Evolutionary conservation across 495 filamentous ascomycete genomes (phyloP), one percentile per base, ranked within the genome.

Genomic region (Aspergillus affinis): DNA sequence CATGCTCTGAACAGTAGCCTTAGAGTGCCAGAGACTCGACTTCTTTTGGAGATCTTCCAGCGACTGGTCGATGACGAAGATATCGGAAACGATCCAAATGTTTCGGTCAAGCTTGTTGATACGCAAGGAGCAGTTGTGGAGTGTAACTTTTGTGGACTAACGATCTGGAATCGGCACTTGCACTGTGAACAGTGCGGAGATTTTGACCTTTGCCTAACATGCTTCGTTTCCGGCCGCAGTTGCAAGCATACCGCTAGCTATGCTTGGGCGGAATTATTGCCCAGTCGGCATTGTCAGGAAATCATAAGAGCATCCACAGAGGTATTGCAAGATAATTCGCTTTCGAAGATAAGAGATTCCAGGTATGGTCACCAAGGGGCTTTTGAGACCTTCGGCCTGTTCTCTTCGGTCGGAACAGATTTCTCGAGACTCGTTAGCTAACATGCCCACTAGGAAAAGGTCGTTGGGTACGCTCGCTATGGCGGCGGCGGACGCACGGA

Each of bases 121-220:
- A 63, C 62, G 20, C 62, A 65, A 61, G 65, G 65, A 44, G 62
- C 62, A 6, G 62, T 68, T 27, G 60, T 68, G 6, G 62, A 68
- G 29, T 68, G 65, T 49, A 68, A 65, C 47, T 68, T 68, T 48
- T 68, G 65, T 21, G 62, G 65, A 12, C 41, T 65, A 27, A 65
- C 65, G 18, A 63, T 68, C 30, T 68, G 65, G 65, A 65, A 68
- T 29, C 65, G 65, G 30, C 65, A 68, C 59, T 8, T 68, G 12
- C 65, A 65, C 19, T 68, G 65, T 41, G 65, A 65, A 27, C 51
- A 63, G 49, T 68, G 65, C 49, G 65, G 62, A 0, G 60, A 65
- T 48, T 68, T 68, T 26, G 65, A 68, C 51, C 32, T 68, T 17
- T 68, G 65, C 32, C 32, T 68, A 29, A 59, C 58, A 3, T 68